Percentiles rank a stretch among this genome's conserved stretches.
Evolutionary conservation across 1,139 yeast species (phyloP).

Genomic region (Protomyces inouyei): DNA sequence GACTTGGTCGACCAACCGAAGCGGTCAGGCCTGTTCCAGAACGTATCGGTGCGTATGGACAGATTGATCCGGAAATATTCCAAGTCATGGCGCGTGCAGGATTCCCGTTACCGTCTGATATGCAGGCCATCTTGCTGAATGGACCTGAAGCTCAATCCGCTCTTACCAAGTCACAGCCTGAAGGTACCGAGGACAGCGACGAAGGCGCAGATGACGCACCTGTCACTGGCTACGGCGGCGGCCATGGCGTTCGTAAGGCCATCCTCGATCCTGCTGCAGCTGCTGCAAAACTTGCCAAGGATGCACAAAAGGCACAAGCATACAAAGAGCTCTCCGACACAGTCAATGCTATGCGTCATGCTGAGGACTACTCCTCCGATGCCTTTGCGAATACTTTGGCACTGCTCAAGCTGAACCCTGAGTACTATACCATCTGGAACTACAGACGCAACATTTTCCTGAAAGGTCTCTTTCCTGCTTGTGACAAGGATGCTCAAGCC

Average conservation of each 20-base stretch:
- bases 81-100: neutral
- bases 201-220: neutral
- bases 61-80: neutral
- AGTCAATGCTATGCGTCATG: neutral
- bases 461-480: conserved; percentile 38
- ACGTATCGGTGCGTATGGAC: neutral
- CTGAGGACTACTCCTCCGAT: conserved; percentile 36
- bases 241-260: conserved; percentile 15
- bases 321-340: neutral
- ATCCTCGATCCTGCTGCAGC: conserved; percentile 13
- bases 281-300: conserved; percentile 3
- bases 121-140: neutral
- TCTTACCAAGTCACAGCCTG: neutral
- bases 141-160: neutral
- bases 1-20: neutral
- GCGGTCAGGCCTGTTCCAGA: neutral
- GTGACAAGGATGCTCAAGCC: conserved; percentile 26
- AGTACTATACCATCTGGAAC: conserved; percentile 87
- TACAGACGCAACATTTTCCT: conserved; percentile 67
- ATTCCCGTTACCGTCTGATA: neutral
- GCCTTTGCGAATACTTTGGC: conserved; percentile 53
- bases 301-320: conserved; percentile 7
- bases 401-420: conserved; percentile 68
- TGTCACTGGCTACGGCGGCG: conserved; percentile 15
- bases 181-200: neutral